A percentile compares a stretch with the other conserved stretches of the same genome.
These are phyloP conservation scores for Pythium periplocum DNA, from an alignment of 352 stramenopile species.

Conservation along the genomic window DNA sequence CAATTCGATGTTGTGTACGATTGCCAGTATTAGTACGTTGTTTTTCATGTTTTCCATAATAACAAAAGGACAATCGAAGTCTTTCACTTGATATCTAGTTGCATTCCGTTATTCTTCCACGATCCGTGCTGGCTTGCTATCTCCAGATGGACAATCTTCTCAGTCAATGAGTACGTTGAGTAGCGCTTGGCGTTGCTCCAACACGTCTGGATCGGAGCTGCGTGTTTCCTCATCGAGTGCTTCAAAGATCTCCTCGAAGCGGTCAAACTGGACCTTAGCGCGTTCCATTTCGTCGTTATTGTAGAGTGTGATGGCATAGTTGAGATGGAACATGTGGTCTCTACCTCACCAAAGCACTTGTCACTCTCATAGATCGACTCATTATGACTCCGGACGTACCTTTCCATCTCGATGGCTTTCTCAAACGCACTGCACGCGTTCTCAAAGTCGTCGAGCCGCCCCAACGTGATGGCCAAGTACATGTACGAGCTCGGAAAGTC, in stretches of 20 bases:
- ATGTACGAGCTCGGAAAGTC: slow-evolving; percentile 90
- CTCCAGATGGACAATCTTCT: slow-evolving; percentile 5
- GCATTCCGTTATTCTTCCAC: no score
- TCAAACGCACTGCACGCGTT: slow-evolving; percentile 91
- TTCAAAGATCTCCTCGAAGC: slow-evolving; percentile 81
- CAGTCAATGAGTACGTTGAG: slow-evolving; percentile 62
- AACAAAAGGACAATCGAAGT: no score
- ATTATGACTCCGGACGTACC: slow-evolving; percentile 21
- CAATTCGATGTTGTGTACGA: no score
- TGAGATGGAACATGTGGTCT: slow-evolving; percentile 85
- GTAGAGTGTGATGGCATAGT: slow-evolving; percentile 86
- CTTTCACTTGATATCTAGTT: no score
- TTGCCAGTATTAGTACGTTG: no score
- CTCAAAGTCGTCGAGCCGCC: slow-evolving; percentile 88
- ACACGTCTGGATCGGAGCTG: slow-evolving; percentile 57
- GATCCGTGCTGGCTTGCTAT: background rate
- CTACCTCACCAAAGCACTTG: slow-evolving; percentile 22
- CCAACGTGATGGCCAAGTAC: slow-evolving; percentile 90
- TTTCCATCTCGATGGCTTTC: slow-evolving; percentile 88
- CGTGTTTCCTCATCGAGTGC: slow-evolving; percentile 62
- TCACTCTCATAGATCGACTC: slow-evolving; percentile 5
- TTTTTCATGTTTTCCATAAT: no score
- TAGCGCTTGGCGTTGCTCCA: slow-evolving; percentile 69
- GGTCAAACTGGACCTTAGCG: slow-evolving; percentile 76
- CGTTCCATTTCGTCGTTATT: slow-evolving; percentile 89